Evolutionary conservation across 2,329 filamentous ascomycete species (phyloP).

Genomic region (Aspergillus uvarum): DNA sequence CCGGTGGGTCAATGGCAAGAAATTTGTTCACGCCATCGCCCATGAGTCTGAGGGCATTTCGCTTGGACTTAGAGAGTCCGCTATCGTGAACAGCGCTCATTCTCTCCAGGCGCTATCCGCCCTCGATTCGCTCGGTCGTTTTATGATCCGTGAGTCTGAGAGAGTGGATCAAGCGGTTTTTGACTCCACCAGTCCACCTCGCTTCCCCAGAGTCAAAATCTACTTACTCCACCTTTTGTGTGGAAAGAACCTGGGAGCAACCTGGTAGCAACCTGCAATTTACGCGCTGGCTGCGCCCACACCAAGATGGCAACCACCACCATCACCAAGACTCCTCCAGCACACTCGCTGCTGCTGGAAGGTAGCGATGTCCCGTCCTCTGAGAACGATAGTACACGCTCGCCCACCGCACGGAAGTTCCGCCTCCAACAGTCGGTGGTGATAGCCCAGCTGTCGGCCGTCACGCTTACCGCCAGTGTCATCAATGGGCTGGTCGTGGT

Average conservation of each 20-base stretch:
- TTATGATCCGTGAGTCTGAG: background rate
- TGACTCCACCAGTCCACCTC: background rate
- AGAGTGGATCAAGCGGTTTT: background rate
- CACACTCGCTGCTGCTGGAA: background rate
- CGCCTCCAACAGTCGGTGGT: constrained; percentile 14
- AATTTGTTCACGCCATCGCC: background rate
- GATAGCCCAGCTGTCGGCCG: constrained; percentile 17
- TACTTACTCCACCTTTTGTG: background rate
- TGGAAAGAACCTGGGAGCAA: background rate
- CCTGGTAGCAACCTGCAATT: background rate
- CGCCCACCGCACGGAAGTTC: background rate
- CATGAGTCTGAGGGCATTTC: background rate
- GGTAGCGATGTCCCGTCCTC: background rate
- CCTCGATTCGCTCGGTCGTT: background rate
- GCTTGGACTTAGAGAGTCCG: background rate
- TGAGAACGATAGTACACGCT: background rate
- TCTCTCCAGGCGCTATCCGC: background rate
- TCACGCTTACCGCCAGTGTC: constrained; percentile 29
- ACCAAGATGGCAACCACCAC: background rate
- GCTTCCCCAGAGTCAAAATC: background rate
- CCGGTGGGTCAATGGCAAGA: background rate
- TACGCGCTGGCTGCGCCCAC: background rate
- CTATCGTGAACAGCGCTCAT: background rate
- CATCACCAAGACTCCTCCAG: background rate
- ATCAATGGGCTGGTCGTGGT: constrained; percentile 45